Evolutionary conservation across 352 stramenopile genomes (phyloP), one percentile per base, ranked within the genome.

Genomic region (Phytophthora quininea): DNA sequence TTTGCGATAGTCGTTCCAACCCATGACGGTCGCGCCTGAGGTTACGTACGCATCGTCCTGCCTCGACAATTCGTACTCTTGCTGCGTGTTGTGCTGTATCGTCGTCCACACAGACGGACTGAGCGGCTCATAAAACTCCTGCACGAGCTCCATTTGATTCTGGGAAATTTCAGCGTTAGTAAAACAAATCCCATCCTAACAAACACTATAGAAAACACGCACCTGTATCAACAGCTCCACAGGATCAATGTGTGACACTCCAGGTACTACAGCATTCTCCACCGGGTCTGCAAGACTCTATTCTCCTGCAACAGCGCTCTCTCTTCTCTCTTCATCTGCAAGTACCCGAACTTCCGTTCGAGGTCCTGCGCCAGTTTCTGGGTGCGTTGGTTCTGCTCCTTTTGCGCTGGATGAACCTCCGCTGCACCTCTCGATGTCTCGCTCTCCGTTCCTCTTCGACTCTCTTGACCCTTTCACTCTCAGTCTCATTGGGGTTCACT

Each of bases 351-450:
- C 45, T 80, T 77, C 35, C 68, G 65, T 57, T 88, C 79, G 11
- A 88, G 54, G 3, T 64, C 64, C 14, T 68, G 64, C 2, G 57
- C 72, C 46, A 84, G 52, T 8, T 49, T 64, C 38, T 82, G 82
- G 0, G 71, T 76, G 29, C 75, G 75, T 15, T 64, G 40, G 60
- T 76, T 69, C 61, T 80, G 66, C 14, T 73, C 77, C 60, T 86
- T 88, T 86, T 88, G 12, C 79, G 79, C 58, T 84, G 79, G 37
- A 88, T 75, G 43, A 88, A 88, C 27, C 79, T 69, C 27, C 76
- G 67, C 45, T 88, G 79, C 30, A 84, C 77, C 8, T 69, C 79
- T 51, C 77, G 74, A 59, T 88, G 79, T 24, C 79, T 71, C 40
- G 74, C 76, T 42, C 77, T 67, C 32, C 79, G 69, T 35, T 88